phyloP scores from a whole-genome alignment of 73 alveolate genomes.

The Vitrella brassicaformis region DNA sequence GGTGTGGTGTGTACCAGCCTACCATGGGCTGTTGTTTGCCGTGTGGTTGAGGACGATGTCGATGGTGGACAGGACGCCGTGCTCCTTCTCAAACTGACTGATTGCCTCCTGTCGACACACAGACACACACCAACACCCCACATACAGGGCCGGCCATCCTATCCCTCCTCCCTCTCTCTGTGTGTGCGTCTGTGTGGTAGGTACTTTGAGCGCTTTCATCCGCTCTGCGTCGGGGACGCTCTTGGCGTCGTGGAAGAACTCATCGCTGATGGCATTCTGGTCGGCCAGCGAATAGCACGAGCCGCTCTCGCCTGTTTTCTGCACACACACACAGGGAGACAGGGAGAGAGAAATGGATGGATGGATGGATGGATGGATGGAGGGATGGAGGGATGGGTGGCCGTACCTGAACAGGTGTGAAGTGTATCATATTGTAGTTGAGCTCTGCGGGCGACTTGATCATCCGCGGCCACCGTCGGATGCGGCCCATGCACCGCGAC shows the following conservation, averaged over 20 bases:
- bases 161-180: too few relatives aligned
- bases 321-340: neutral
- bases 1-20: too few relatives aligned
- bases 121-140: too few relatives aligned
- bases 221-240: too few relatives aligned
- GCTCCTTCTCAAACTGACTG: too few relatives aligned
- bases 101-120: too few relatives aligned
- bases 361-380: neutral
- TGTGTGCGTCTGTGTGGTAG: too few relatives aligned
- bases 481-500: neutral
- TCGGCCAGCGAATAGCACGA: conserved; percentile 42
- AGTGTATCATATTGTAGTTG: conserved; percentile 46
- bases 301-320: conserved; percentile 18
- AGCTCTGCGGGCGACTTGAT: conserved; percentile 1
- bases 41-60: conserved; percentile 77
- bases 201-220: too few relatives aligned
- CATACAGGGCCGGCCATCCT: too few relatives aligned
- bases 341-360: neutral
- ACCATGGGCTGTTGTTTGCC: conserved; percentile 63
- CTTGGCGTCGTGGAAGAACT: conserved; percentile 23
- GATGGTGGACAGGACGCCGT: conserved; percentile 39
- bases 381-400: neutral
- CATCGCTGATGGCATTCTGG: conserved; percentile 16
- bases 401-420: conserved; percentile 38
- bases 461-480: neutral